These are phyloP conservation scores for Glonium stellatum DNA, from an alignment of 495 filamentous ascomycete species.

Conservation along the genomic window DNA sequence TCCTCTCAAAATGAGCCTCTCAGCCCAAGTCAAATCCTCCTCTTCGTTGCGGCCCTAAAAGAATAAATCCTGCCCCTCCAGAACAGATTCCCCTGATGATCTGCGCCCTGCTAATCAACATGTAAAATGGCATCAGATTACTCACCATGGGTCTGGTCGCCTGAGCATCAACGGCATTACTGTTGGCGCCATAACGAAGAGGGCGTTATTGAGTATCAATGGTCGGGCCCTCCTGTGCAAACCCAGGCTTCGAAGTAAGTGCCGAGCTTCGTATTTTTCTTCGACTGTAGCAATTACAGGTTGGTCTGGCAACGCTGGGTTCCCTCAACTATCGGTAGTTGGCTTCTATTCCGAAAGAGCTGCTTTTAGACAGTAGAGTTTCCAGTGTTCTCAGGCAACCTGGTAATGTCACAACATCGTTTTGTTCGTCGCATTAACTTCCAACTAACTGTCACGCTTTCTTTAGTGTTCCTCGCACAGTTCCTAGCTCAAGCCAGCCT, in stretches of 20 bases:
- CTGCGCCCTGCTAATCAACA: neutral
- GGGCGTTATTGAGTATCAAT: slow-evolving; percentile 2
- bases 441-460: too few relatives aligned
- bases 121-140: slow-evolving; percentile 15
- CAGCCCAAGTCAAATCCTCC: neutral
- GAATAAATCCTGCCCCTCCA: neutral
- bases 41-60: neutral
- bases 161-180: slow-evolving; percentile 11
- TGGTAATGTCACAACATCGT: too few relatives aligned
- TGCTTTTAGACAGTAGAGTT: too few relatives aligned
- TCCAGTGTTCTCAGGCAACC: too few relatives aligned
- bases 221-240: slow-evolving; percentile 5
- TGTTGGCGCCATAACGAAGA: slow-evolving; percentile 7
- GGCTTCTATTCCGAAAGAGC: too few relatives aligned
- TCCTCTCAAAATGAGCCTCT: neutral
- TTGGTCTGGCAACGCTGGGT: too few relatives aligned
- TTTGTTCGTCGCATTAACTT: too few relatives aligned
- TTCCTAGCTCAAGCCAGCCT: too few relatives aligned
- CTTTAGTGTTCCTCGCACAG: too few relatives aligned
- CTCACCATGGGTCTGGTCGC: slow-evolving; percentile 20
- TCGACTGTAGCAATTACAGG: too few relatives aligned
- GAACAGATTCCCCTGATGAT: neutral
- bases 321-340: too few relatives aligned
- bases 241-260: neutral
- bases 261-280: neutral